Percentiles rank a stretch among this genome's conserved stretches.
phyloP scores from a whole-genome alignment of 169 alveolate genomes.

The Plasmodium blacklocki region DNA sequence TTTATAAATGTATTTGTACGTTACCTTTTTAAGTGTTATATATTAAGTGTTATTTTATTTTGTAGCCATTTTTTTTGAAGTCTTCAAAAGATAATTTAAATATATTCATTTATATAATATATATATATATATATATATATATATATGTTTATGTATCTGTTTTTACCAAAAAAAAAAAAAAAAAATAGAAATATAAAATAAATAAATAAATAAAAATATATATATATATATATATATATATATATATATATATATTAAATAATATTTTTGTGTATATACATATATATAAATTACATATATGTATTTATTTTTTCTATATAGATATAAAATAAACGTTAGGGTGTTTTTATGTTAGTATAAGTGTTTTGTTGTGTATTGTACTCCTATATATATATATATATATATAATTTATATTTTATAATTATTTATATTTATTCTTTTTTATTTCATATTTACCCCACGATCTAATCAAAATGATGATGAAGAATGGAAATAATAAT shows the following conservation, averaged over 20 bases:
- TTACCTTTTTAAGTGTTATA: too few species aligned
- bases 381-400: background rate
- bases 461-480: slow-evolving; percentile 17
- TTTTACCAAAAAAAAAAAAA: background rate
- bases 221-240: background rate
- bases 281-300: background rate
- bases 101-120: too few species aligned
- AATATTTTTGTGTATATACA: background rate
- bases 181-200: background rate
- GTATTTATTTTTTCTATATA: too few species aligned
- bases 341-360: background rate
- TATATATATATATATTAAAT: background rate
- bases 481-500: slow-evolving; percentile 20
- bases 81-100: too few species aligned
- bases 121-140: too few species aligned
- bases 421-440: background rate
- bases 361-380: background rate
- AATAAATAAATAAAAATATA: background rate
- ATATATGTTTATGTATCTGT: background rate
- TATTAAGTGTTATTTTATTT: too few species aligned
- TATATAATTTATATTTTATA: background rate
- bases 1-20: too few species aligned
- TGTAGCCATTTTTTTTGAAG: too few species aligned
- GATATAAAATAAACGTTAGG: too few species aligned
- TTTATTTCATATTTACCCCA: background rate